phyloP scores from a whole-genome alignment of 208 protist species.

The Phytomonas sp. region DNA sequence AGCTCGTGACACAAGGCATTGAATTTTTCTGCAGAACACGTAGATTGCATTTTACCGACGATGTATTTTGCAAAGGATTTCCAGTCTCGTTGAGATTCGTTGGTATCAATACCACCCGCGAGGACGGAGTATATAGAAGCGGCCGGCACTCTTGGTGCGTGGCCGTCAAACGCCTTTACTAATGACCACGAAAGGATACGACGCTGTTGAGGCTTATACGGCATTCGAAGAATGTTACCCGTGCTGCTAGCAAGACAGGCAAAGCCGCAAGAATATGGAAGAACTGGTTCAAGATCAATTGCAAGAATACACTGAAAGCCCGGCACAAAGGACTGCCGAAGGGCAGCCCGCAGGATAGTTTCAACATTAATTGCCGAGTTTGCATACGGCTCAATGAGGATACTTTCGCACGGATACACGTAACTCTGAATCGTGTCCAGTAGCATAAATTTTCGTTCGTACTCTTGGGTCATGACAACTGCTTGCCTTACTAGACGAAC shows the following conservation, averaged over 20 bases:
- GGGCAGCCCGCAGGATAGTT: slow-evolving; percentile 45
- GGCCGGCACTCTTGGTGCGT: slow-evolving; percentile 42
- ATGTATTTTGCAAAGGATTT: slow-evolving; percentile 79
- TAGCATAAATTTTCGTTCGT: slow-evolving; percentile 53
- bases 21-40: slow-evolving; percentile 26
- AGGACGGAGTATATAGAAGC: slow-evolving; percentile 39
- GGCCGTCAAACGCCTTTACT: slow-evolving; percentile 66
- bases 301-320: slow-evolving; percentile 75
- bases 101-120: slow-evolving; percentile 69
- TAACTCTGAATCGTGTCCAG: slow-evolving; percentile 15
- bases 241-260: slow-evolving; percentile 77
- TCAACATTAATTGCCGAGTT: slow-evolving; percentile 53
- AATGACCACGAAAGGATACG: slow-evolving; percentile 46
- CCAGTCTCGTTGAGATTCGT: slow-evolving; percentile 66
- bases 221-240: slow-evolving; percentile 59
- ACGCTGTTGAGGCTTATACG: slow-evolving; percentile 69
- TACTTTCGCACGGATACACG: slow-evolving; percentile 49
- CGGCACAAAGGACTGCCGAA: slow-evolving; percentile 40
- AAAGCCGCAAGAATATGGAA: slow-evolving; percentile 48
- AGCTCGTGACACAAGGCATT: slow-evolving; percentile 35
- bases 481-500: slow-evolving; percentile 48
- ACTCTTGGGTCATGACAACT: slow-evolving; percentile 46
- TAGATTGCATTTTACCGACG: slow-evolving; percentile 46
- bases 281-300: slow-evolving; percentile 71
- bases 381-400: slow-evolving; percentile 62